These are phyloP conservation scores for Sporobolomyces phaffii DNA, from an alignment of 768 basidiomycete species.

Conservation along the genomic window DNA sequence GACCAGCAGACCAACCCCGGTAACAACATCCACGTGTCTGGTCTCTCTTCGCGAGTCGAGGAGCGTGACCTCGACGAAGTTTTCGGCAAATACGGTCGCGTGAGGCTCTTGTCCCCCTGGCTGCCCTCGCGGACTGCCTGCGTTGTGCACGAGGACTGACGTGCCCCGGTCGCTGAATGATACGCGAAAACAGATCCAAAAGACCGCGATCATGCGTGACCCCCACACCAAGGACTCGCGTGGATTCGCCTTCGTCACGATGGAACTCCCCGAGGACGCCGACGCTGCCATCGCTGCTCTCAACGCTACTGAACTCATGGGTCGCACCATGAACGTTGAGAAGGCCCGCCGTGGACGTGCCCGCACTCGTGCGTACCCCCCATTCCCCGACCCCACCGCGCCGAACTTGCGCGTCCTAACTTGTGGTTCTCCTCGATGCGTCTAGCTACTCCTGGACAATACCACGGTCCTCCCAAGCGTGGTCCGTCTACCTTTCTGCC, in stretches of 20 bases:
- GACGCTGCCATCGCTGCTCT: conserved; percentile 81
- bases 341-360: conserved; percentile 89
- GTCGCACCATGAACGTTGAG: conserved; percentile 81
- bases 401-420: conserved; percentile 55
- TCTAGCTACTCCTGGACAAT: conserved; percentile 82
- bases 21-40: conserved; percentile 63
- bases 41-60: conserved; percentile 60
- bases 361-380: conserved; percentile 55
- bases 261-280: conserved; percentile 78
- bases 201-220: conserved; percentile 62
- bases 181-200: conserved; percentile 60
- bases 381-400: too few species aligned
- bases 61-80: conserved; percentile 79
- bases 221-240: conserved; percentile 65
- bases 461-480: conserved; percentile 87
- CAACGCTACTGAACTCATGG: conserved; percentile 76
- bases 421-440: conserved; percentile 41
- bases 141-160: too few species aligned
- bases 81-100: conserved; percentile 82
- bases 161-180: too few species aligned
- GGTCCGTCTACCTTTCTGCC: conserved; percentile 53
- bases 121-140: too few species aligned
- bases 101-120: conserved; percentile 50
- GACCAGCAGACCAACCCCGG: conserved; percentile 56
- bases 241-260: conserved; percentile 83